These are phyloP conservation scores for Venturia effusa DNA, from an alignment of 2,329 filamentous ascomycete species.

Conservation along the genomic window DNA sequence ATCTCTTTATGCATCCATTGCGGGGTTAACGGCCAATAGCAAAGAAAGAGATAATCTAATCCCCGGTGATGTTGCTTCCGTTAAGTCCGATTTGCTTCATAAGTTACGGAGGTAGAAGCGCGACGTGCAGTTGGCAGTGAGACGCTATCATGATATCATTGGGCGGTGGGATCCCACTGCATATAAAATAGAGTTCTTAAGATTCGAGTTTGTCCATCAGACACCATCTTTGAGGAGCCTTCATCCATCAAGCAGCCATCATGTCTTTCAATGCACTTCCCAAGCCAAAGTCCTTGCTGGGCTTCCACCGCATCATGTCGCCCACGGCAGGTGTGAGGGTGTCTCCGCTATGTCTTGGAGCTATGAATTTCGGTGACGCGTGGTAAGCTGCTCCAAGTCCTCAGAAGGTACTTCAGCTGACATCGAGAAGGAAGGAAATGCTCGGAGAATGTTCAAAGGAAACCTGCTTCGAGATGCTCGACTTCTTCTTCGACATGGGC, in stretches of 20 bases:
- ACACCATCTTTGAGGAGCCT: background rate
- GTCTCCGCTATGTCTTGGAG: conserved; percentile 42
- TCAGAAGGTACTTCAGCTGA: background rate
- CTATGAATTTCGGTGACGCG: conserved; percentile 44
- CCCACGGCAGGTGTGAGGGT: conserved; percentile 42
- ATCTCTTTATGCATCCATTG: background rate
- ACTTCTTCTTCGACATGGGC: conserved; percentile 34
- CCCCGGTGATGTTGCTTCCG: background rate
- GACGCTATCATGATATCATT: background rate
- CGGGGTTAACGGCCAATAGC: background rate
- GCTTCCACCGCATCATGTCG: conserved; percentile 41
- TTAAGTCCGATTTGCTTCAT: background rate
- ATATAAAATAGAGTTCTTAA: background rate
- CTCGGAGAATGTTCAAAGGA: conserved; percentile 36
- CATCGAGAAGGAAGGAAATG: conserved; percentile 14
- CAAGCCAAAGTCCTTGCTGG: conserved; percentile 28
- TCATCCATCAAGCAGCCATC: background rate
- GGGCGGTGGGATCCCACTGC: background rate
- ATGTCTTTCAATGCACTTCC: conserved; percentile 1
- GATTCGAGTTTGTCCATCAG: background rate
- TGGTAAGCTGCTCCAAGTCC: conserved; percentile 24
- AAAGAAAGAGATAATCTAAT: background rate
- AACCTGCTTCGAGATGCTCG: conserved; percentile 34
- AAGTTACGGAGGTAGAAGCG: no score
- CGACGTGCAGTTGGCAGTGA: background rate